Evolutionary conservation across 1,139 yeast species (phyloP).

Genomic region (Suhomyces taliae): DNA sequence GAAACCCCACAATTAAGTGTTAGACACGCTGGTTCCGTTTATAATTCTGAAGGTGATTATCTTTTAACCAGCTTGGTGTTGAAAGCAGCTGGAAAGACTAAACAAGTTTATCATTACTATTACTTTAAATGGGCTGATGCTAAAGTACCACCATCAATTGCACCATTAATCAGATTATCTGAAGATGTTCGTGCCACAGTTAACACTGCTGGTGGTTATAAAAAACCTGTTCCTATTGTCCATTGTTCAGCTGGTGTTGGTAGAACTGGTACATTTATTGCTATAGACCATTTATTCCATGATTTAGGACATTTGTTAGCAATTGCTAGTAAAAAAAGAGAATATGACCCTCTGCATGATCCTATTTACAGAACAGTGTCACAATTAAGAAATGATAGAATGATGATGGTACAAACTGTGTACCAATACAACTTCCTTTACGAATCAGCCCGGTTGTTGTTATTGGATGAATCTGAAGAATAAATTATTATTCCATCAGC

Average conservation of each 20-base stretch:
- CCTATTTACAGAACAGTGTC: constrained; percentile 38
- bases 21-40: constrained; percentile 18
- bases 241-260: constrained; percentile 91
- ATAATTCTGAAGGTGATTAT: constrained; percentile 25
- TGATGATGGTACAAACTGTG: constrained; percentile 69
- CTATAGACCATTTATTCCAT: constrained; percentile 57
- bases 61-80: constrained; percentile 31
- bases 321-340: not conserved
- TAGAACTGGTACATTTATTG: constrained; percentile 76
- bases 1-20: constrained; percentile 21
- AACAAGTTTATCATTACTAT: constrained; percentile 51
- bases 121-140: constrained; percentile 62
- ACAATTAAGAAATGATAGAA: constrained; percentile 51
- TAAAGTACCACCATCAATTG: constrained; percentile 43
- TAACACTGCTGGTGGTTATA: constrained; percentile 1
- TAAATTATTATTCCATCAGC: too few species aligned
- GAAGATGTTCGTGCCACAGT: constrained; percentile 19
- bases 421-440: constrained; percentile 55
- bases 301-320: constrained; percentile 11
- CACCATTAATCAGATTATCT: constrained; percentile 38
- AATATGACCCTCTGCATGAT: constrained; percentile 18
- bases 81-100: constrained; percentile 21
- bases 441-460: constrained; percentile 19
- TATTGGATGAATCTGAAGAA: not conserved
- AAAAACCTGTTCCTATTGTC: constrained; percentile 41